A percentile compares a stretch with the other conserved stretches of the same genome.
phyloP scores from a whole-genome alignment of 805 yeast genomes.

The Suhomyces prunicola region DNA sequence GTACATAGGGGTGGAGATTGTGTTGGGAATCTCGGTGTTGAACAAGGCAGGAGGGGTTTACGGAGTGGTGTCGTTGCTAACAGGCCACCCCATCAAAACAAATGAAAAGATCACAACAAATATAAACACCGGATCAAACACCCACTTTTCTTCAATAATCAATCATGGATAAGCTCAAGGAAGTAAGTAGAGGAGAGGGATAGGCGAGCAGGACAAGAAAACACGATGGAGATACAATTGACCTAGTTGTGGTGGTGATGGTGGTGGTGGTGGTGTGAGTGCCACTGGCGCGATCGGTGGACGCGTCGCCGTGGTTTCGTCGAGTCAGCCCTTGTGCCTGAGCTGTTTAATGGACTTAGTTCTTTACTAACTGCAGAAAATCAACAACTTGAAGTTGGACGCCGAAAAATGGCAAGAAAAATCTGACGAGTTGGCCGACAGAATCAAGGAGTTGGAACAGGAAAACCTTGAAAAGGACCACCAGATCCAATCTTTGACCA shows the following conservation, averaged over 20 bases:
- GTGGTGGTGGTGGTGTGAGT: no score
- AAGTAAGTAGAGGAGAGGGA: constrained; percentile 39
- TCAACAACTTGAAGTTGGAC: constrained; percentile 85
- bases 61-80: constrained; percentile 80
- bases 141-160: constrained; percentile 2
- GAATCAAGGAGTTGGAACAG: constrained; percentile 88
- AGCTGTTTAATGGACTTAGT: no score
- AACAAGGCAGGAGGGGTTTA: constrained; percentile 88
- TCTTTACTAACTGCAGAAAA: constrained; percentile 49
- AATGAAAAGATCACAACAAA: constrained; percentile 12
- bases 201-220: no score
- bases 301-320: neutral
- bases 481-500: constrained; percentile 87
- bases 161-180: constrained; percentile 58
- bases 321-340: no score
- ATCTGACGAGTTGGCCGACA: constrained; percentile 79
- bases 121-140: constrained; percentile 3
- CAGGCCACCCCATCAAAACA: constrained; percentile 77
- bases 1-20: constrained; percentile 82
- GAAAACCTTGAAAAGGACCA: constrained; percentile 90
- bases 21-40: constrained; percentile 69
- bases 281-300: no score
- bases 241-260: no score
- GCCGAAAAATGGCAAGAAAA: constrained; percentile 98
- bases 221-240: neutral